Conservation (phyloP, 768 basidiomycete genomes). For the Galerina sulciceps region DNA sequence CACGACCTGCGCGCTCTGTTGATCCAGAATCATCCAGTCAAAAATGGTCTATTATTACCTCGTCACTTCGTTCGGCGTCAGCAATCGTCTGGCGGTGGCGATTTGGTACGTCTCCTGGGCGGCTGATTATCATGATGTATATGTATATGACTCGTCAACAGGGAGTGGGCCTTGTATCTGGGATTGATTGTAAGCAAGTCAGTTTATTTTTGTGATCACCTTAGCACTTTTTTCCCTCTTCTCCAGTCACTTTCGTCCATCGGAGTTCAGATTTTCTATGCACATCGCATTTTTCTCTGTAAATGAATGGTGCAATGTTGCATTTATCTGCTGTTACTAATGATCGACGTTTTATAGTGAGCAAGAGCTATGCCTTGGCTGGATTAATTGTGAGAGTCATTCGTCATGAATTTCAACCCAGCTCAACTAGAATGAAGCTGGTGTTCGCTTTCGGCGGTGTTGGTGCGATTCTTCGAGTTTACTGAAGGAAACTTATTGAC, state of each 20-base stretch:
- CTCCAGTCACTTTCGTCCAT: background rate
- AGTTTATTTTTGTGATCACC: background rate
- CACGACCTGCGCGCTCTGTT: background rate
- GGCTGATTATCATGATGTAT: too few species aligned
- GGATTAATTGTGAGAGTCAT: background rate
- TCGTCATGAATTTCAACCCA: background rate
- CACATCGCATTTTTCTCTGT: slow-evolving; percentile 1
- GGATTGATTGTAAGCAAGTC: background rate
- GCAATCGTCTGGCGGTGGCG: background rate
- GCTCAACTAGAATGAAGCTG: background rate
- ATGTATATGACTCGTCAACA: background rate
- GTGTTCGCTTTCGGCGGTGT: background rate
- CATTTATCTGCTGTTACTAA: background rate
- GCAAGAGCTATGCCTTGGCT: background rate
- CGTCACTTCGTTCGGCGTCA: background rate
- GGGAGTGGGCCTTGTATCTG: slow-evolving; percentile 6
- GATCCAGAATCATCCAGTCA: background rate
- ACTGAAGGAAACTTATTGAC: background rate
- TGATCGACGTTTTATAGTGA: background rate
- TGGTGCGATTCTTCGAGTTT: background rate
- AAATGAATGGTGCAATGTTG: background rate
- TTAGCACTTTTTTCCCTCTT: background rate
- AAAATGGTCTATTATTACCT: slow-evolving; percentile 6
- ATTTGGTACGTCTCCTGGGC: background rate
- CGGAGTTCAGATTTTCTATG: slow-evolving; percentile 1